A percentile compares a stretch with the other conserved stretches of the same genome.
phyloP scores from a whole-genome alignment of 2,329 filamentous ascomycete species.

The Ceratocystis cacaofunesta region DNA sequence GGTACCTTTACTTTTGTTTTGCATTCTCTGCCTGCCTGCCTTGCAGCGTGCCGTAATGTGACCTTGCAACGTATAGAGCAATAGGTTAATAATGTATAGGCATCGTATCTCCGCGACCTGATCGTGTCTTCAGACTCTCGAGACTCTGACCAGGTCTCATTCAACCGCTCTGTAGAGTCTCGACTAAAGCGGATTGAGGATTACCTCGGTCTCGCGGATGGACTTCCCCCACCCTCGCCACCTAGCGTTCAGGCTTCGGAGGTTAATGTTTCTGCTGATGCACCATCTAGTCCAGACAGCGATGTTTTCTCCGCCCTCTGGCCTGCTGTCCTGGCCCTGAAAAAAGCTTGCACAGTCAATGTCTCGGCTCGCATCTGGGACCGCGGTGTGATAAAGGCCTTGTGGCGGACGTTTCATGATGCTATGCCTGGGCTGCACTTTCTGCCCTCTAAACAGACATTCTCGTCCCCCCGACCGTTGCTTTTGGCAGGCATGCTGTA shows the following conservation, averaged over 20 bases:
- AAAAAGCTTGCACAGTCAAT: constrained; percentile 20
- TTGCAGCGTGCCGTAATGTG: too few relatives aligned
- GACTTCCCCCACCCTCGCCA: constrained; percentile 18
- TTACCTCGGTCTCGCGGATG: constrained; percentile 20
- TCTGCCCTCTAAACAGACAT: constrained; percentile 29
- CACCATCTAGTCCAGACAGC: constrained; percentile 11
- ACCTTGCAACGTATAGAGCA: neutral
- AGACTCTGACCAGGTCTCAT: constrained; percentile 16
- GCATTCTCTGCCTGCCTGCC: neutral
- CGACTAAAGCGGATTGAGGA: constrained; percentile 22
- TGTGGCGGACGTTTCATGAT: constrained; percentile 29
- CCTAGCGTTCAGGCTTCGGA: neutral
- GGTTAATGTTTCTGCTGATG: neutral
- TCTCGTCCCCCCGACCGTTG: constrained; percentile 29
- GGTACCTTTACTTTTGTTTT: neutral
- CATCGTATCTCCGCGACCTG: constrained; percentile 14
- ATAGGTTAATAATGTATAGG: constrained; percentile 12
- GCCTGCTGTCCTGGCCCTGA: constrained; percentile 23
- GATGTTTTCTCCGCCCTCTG: constrained; percentile 21
- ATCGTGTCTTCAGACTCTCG: constrained; percentile 17
- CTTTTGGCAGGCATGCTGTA: constrained; percentile 32
- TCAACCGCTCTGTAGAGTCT: constrained; percentile 15
- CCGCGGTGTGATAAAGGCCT: constrained; percentile 23
- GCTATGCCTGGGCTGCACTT: constrained; percentile 32
- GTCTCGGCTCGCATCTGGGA: constrained; percentile 24